phyloP scores from a whole-genome alignment of 2,329 filamentous ascomycete species.

The Sclerotinia sclerotiorum region DNA sequence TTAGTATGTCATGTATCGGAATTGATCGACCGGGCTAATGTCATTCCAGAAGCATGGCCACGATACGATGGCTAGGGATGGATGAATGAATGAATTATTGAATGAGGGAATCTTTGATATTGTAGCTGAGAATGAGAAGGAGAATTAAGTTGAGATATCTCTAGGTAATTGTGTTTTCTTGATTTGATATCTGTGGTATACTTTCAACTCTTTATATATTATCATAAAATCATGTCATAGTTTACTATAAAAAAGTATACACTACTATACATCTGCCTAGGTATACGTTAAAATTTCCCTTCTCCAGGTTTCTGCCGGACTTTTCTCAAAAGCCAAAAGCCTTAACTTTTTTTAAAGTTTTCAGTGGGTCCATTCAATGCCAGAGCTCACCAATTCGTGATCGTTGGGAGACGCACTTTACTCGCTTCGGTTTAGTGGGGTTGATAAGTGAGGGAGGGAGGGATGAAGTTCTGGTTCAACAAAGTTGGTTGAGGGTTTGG shows the following conservation, averaged over 20 bases:
- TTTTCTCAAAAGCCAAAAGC: background rate
- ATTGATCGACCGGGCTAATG: constrained; percentile 10
- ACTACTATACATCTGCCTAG: too few relatives aligned
- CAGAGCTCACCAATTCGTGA: constrained; percentile 14
- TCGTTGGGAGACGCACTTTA: constrained; percentile 19
- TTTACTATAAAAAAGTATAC: too few relatives aligned
- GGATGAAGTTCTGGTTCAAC: background rate
- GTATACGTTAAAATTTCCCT: too few relatives aligned
- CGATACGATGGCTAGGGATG: background rate
- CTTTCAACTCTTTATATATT: too few relatives aligned
- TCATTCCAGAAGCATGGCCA: constrained; percentile 14
- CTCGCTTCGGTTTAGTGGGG: constrained; percentile 3
- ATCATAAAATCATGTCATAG: too few relatives aligned
- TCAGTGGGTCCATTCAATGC: background rate
- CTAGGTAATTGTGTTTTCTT: too few relatives aligned
- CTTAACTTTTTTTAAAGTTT: background rate
- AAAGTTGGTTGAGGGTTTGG: background rate
- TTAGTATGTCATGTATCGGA: background rate
- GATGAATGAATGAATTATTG: too few relatives aligned
- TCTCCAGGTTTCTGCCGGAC: background rate
- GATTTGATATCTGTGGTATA: too few relatives aligned
- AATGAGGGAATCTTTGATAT: background rate
- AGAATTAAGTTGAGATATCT: background rate
- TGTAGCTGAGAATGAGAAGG: background rate
- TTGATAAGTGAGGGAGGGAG: too few relatives aligned